These are phyloP conservation scores for Psilocybe subaeruginosa DNA, from an alignment of 768 basidiomycete species.

Conservation along the genomic window DNA sequence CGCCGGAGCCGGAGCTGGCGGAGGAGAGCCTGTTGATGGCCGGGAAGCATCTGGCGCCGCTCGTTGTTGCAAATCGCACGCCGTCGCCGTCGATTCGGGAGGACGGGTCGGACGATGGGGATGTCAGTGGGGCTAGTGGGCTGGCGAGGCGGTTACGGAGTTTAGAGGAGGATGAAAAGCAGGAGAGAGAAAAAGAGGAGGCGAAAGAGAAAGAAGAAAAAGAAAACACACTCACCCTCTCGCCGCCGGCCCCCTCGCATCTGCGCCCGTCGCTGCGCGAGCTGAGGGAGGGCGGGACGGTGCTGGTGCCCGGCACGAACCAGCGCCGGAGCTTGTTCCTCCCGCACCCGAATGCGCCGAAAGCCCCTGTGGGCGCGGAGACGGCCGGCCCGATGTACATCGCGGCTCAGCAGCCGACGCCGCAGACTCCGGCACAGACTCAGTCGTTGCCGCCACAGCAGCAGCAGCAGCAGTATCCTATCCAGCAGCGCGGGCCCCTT, in stretches of 20 bases:
- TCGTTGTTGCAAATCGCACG: slow-evolving; percentile 28
- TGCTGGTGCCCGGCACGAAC: slow-evolving; percentile 29
- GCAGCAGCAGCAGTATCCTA: neutral
- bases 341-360: slow-evolving; percentile 51
- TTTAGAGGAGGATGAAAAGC: neutral
- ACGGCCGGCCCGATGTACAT: slow-evolving; percentile 65
- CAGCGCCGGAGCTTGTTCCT: slow-evolving; percentile 43
- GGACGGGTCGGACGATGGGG: neutral
- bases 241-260: slow-evolving; percentile 18
- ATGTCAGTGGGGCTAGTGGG: neutral
- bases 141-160: neutral
- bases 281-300: slow-evolving; percentile 30
- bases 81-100: slow-evolving; percentile 24
- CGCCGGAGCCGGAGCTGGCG: slow-evolving; percentile 27
- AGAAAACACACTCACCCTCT: neutral
- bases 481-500: too few species aligned
- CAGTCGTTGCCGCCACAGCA: neutral
- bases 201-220: too few species aligned
- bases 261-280: slow-evolving; percentile 35
- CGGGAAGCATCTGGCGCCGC: slow-evolving; percentile 13
- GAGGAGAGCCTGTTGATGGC: slow-evolving; percentile 7
- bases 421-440: too few species aligned
- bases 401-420: slow-evolving; percentile 2
- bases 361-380: slow-evolving; percentile 34
- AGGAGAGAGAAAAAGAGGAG: neutral